phyloP scores from a whole-genome alignment of 805 yeast species.

The Metschnikowia colocasiae region DNA sequence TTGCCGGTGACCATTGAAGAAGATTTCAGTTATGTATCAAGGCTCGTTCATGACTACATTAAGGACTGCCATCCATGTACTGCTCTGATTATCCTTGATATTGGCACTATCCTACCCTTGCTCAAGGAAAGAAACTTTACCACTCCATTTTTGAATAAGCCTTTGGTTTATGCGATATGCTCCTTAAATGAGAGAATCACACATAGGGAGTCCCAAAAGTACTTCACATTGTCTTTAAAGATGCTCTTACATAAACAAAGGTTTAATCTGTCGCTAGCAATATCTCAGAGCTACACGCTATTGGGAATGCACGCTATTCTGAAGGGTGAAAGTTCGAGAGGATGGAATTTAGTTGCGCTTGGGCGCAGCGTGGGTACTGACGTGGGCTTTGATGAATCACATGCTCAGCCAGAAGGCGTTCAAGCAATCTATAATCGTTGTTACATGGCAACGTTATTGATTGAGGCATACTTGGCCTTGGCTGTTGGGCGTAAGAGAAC shows the following conservation, averaged over 20 bases:
- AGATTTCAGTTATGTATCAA: constrained; percentile 13
- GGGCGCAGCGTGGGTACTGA: constrained; percentile 17
- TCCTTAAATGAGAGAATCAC: constrained; percentile 11
- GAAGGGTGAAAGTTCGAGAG: constrained; percentile 17
- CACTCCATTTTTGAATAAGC: constrained; percentile 11
- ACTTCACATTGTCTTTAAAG: constrained; percentile 10
- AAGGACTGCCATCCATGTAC: constrained; percentile 8
- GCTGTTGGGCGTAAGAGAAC: constrained; percentile 15
- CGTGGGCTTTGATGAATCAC: constrained; percentile 15
- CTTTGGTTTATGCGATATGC: constrained; percentile 17
- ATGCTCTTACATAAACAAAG: constrained; percentile 9
- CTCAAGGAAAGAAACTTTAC: constrained; percentile 11
- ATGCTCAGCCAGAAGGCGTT: constrained; percentile 4
- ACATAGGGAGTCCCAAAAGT: constrained; percentile 15
- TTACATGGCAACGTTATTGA: constrained; percentile 14
- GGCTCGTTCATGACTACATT: constrained; percentile 13
- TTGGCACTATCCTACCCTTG: constrained; percentile 9
- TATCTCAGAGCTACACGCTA: constrained; percentile 16
- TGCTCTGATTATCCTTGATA: constrained; percentile 11
- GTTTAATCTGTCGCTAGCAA: constrained; percentile 12
- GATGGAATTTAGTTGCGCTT: constrained; percentile 17
- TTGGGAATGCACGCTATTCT: constrained; percentile 15
- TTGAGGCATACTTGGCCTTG: constrained; percentile 16
- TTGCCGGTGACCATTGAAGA: constrained; percentile 12
- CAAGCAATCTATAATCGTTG: constrained; percentile 10